Percentiles rank a stretch among this genome's conserved stretches.
Conservation (phyloP, 176 grass and related monocot species). For the Carex littledalei region DNA sequence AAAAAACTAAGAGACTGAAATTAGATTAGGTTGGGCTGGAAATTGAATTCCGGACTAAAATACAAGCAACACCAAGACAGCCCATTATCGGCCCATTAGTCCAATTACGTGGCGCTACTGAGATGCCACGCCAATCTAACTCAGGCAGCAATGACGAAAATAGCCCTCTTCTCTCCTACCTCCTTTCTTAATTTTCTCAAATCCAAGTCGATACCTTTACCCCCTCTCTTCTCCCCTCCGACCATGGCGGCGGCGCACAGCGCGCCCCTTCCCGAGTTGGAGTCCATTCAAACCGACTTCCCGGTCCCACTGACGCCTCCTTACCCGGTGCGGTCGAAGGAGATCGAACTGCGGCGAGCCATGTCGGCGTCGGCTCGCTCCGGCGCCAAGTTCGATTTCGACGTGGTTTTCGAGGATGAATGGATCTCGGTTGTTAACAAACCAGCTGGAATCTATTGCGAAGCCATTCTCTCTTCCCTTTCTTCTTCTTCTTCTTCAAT, state of each 20-base stretch:
- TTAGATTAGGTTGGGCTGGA: not conserved
- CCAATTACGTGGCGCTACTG: not conserved
- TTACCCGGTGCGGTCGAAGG: constrained; percentile 68
- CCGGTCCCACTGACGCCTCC: constrained; percentile 69
- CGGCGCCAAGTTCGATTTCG: not conserved
- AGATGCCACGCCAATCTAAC: not conserved
- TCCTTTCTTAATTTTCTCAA: not conserved
- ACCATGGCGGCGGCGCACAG: not conserved
- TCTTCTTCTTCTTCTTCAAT: constrained; percentile 20
- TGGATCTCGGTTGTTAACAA: constrained; percentile 76
- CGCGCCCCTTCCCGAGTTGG: not conserved
- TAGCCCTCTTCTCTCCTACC: constrained; percentile 26
- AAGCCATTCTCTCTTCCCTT: constrained; percentile 55
- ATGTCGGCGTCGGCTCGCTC: constrained; percentile 66
- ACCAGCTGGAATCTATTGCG: constrained; percentile 80
- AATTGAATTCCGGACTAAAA: not conserved
- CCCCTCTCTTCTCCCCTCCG: not conserved
- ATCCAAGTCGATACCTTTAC: not conserved
- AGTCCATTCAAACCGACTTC: constrained; percentile 3
- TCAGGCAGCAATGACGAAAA: constrained; percentile 28
- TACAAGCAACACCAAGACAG: not conserved
- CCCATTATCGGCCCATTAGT: not conserved
- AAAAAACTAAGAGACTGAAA: too few species aligned
- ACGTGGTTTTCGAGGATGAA: constrained; percentile 70
- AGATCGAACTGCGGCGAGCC: constrained; percentile 74